Evolutionary conservation across 1,284 basidiomycete species (phyloP).

Genomic region (Rhizoctonia solani): DNA sequence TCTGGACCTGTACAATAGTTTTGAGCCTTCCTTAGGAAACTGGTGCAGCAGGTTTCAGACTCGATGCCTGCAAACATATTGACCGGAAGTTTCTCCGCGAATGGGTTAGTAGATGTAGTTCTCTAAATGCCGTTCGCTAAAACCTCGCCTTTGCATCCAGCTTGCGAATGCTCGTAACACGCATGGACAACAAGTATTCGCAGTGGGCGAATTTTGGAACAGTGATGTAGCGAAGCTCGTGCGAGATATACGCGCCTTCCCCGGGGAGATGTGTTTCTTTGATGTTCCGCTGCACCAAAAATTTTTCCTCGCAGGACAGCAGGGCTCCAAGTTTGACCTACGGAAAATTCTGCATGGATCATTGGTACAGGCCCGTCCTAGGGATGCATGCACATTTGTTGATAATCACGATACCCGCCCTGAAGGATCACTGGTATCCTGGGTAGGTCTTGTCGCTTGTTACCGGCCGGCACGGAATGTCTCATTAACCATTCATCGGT

Average conservation of each 20-base stretch:
- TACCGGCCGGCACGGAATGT: neutral
- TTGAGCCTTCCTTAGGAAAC: slow-evolving; percentile 59
- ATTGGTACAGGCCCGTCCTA: slow-evolving; percentile 60
- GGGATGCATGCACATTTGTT: slow-evolving; percentile 79
- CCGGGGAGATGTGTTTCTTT: slow-evolving; percentile 68
- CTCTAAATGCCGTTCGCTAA: slow-evolving; percentile 1
- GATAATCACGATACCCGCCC: slow-evolving; percentile 77
- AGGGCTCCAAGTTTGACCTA: slow-evolving; percentile 65
- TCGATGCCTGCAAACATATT: slow-evolving; percentile 89
- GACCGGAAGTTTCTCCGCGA: slow-evolving; percentile 65
- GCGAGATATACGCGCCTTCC: slow-evolving; percentile 9
- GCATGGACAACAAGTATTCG: slow-evolving; percentile 54
- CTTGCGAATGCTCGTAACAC: slow-evolving; percentile 51
- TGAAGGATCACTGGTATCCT: slow-evolving; percentile 62
- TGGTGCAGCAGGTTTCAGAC: slow-evolving; percentile 77
- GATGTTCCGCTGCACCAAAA: slow-evolving; percentile 78
- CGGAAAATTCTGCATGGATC: slow-evolving; percentile 63
- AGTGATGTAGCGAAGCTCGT: slow-evolving; percentile 36
- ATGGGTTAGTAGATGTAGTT: slow-evolving; percentile 57
- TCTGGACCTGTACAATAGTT: neutral
- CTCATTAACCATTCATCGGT: neutral
- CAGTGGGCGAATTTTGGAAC: slow-evolving; percentile 78
- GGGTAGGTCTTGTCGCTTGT: slow-evolving; percentile 54
- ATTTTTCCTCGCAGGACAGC: slow-evolving; percentile 65
- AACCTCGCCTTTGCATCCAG: neutral